Conservation (phyloP, 208 protist species). For the Crithidia sp. region DNA sequence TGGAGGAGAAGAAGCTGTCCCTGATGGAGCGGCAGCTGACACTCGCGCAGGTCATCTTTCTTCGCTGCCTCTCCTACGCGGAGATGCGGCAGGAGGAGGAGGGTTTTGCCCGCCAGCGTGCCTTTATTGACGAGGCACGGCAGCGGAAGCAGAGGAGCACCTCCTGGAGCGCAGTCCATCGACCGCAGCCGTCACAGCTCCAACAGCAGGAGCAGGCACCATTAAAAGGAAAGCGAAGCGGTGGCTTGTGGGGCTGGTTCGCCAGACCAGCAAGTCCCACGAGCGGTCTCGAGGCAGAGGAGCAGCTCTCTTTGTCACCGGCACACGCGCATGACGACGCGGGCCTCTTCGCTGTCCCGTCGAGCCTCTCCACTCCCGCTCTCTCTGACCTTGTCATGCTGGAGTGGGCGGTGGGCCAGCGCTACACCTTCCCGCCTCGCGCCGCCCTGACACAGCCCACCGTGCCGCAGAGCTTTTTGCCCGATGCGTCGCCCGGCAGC, state of each 20-base stretch:
- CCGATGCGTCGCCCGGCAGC: conserved; percentile 8
- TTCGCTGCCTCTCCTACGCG: conserved; percentile 72
- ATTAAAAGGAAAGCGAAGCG: background rate
- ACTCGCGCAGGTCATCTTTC: conserved; percentile 74
- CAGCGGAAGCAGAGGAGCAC: background rate
- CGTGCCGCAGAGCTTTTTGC: conserved; percentile 15
- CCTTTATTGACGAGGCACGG: conserved; percentile 42
- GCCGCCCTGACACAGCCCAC: conserved; percentile 5
- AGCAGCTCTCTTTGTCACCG: background rate
- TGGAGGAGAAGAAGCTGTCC: conserved; percentile 46
- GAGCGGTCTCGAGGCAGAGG: background rate
- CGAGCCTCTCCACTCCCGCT: background rate
- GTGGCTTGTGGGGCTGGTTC: conserved; percentile 20
- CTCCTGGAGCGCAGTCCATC: background rate
- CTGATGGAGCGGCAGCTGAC: conserved; percentile 62
- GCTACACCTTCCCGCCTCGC: conserved; percentile 12
- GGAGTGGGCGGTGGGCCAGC: conserved; percentile 32
- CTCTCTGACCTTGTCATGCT: conserved; percentile 16
- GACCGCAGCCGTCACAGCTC: background rate
- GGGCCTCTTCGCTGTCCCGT: background rate
- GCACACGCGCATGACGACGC: background rate
- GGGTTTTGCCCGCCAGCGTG: conserved; percentile 40
- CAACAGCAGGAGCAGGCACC: background rate
- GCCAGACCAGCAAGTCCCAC: background rate
- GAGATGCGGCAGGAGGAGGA: conserved; percentile 63